Conservation (phyloP, 345 rosid genomes). For the Erucastrum elatum region DNA sequence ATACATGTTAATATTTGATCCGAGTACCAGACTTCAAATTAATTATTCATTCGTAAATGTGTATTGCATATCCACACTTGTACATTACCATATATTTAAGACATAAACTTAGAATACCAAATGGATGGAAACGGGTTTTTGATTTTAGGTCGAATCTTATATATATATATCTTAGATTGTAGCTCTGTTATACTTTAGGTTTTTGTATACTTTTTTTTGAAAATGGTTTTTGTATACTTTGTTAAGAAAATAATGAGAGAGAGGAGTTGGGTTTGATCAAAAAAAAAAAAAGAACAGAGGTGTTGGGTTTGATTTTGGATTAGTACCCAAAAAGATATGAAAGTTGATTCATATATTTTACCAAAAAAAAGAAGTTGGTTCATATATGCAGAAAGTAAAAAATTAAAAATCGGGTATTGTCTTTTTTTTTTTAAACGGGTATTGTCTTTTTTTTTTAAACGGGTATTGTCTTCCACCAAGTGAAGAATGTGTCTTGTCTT, state of each 20-base stretch:
- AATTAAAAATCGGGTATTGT: constrained; percentile 13
- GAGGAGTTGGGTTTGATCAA: too few species aligned
- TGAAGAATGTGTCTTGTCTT: constrained; percentile 20
- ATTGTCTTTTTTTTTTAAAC: too few species aligned
- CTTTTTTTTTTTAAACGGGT: too few species aligned
- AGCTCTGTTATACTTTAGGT: constrained; percentile 5
- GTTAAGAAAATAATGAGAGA: neutral
- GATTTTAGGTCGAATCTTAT: neutral
- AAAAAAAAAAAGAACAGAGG: neutral
- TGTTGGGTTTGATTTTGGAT: neutral
- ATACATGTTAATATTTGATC: neutral
- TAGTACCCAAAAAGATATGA: constrained; percentile 4
- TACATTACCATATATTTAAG: neutral
- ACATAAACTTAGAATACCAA: neutral
- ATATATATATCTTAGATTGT: neutral
- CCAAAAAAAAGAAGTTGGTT: constrained; percentile 1
- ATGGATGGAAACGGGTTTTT: neutral
- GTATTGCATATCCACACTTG: neutral
- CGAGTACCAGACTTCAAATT: neutral
- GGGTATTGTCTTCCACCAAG: constrained; percentile 32
- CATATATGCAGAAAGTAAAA: neutral
- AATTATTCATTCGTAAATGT: neutral
- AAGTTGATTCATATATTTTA: neutral
- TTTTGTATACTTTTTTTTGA: constrained; percentile 1
- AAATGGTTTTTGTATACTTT: constrained; percentile 3